Conservation (phyloP, 2,329 filamentous ascomycete genomes). For the Lachnellula cervina region DNA sequence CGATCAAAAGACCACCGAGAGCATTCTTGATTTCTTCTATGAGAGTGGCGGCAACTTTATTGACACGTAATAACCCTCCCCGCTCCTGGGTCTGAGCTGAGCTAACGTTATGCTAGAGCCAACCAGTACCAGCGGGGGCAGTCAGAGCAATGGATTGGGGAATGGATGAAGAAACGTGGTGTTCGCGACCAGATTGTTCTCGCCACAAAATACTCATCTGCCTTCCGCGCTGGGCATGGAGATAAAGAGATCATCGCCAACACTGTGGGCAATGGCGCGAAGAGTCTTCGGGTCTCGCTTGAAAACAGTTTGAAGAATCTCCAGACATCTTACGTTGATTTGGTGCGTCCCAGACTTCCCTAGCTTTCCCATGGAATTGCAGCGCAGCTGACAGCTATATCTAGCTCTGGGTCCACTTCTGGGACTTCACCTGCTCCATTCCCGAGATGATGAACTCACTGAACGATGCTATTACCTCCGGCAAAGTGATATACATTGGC, state of each 20-base stretch:
- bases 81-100: too few relatives aligned
- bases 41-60: constrained; percentile 60
- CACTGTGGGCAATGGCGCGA: constrained; percentile 15
- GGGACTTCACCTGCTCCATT: constrained; percentile 55
- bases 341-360: constrained; percentile 25
- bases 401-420: constrained; percentile 26
- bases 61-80: constrained; percentile 41
- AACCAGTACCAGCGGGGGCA: constrained; percentile 55
- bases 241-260: constrained; percentile 7
- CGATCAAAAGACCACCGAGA: constrained; percentile 48
- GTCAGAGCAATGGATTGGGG: constrained; percentile 52
- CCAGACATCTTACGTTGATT: constrained; percentile 63
- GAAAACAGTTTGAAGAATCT: constrained; percentile 44
- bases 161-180: constrained; percentile 47
- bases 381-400: too few relatives aligned
- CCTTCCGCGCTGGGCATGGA: constrained; percentile 15
- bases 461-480: constrained; percentile 51
- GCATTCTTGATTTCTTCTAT: constrained; percentile 50
- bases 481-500: constrained; percentile 63
- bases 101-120: constrained; percentile 21
- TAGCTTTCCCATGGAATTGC: too few relatives aligned
- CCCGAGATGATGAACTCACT: constrained; percentile 62
- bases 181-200: constrained; percentile 49
- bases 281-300: constrained; percentile 11
- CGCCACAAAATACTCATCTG: constrained; percentile 48